Base-by-base conservation (phyloP, 805 yeast species). In the Zygosaccharomyces gambellarensis region DNA sequence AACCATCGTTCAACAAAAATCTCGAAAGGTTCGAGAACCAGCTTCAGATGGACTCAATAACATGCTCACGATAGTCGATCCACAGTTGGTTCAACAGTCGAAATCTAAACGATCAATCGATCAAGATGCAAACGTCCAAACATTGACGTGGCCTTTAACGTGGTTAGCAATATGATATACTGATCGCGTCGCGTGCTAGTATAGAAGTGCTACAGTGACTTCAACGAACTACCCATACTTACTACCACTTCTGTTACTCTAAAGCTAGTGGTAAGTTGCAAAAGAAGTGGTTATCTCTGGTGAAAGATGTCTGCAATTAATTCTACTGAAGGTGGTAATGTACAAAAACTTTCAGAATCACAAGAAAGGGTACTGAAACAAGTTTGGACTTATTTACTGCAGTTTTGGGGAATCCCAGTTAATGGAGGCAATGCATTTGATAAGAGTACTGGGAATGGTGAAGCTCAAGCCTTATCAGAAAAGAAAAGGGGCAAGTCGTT, bases 311-410 rank as follows among this genome's bases (percentile, higher is more conserved):
- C 17, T 2, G 27, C 32, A 11, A 12, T 25, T 11, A 27, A 19
- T 48, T n/a, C 29, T 10, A n/a, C 11, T 17, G 38, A 45, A 39
- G 30, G 38, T 36, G 43, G 38, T 19, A 71, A 79, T 54, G 70
- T 72, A 39, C 71, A 70, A 49, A 71, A 76, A 2, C 62, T 81
- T 29, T 72, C 78, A 3, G 56, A 68, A 1, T 85, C 83, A 22
- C 82, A 85, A 63, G 90, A 85, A 60, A 59, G 75, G 45, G 73
- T 75, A 17, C 68, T 85, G 61, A 87, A 87, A 65, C 87, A 84
- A 59, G 74, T 78, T 4, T 87, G 90, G 90, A 81, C 84, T 44
- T 75, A 81, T 58, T 59, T 81, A 42, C 70, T 86, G 55, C 80
- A 78, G 55, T 78, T 72, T 50, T 75, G 83, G 75, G 89, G 87